These are phyloP conservation scores for Candida quercuum DNA, from an alignment of 805 yeast species.

Conservation along the genomic window DNA sequence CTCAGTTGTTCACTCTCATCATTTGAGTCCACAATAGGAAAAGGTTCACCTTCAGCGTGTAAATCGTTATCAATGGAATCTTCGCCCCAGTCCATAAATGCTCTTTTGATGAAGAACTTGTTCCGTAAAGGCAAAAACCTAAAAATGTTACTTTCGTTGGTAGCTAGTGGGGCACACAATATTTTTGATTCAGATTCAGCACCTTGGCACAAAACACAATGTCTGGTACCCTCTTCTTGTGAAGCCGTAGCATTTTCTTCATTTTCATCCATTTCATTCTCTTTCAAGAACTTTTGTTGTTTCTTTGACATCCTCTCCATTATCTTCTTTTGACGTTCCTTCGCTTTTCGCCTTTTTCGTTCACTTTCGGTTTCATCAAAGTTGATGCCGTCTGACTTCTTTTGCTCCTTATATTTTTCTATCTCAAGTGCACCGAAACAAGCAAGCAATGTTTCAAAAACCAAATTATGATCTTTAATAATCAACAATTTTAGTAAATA, in stretches of 20 bases:
- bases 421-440: slow-evolving; percentile 56
- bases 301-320: slow-evolving; percentile 62
- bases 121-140: slow-evolving; percentile 16
- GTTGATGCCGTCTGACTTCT: slow-evolving; percentile 32
- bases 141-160: slow-evolving; percentile 30
- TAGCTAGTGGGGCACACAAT: slow-evolving; percentile 55
- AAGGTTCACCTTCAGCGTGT: slow-evolving; percentile 26
- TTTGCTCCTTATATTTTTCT: slow-evolving; percentile 42
- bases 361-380: slow-evolving; percentile 50
- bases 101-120: slow-evolving; percentile 6
- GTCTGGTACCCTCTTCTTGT: slow-evolving; percentile 25
- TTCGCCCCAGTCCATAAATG: slow-evolving; percentile 18
- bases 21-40: slow-evolving; percentile 12
- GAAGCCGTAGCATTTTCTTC: slow-evolving; percentile 23
- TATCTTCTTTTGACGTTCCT: slow-evolving; percentile 55
- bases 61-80: slow-evolving; percentile 14
- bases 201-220: slow-evolving; percentile 59
- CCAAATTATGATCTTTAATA: slow-evolving; percentile 37
- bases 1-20: not conserved
- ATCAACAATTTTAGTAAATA: slow-evolving; percentile 47
- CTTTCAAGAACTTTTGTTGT: slow-evolving; percentile 68
- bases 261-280: slow-evolving; percentile 41
- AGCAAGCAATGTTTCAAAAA: slow-evolving; percentile 45
- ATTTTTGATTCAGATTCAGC: slow-evolving; percentile 38
- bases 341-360: slow-evolving; percentile 50